Conservation (phyloP, 1,284 basidiomycete genomes). For the Fomitopsis betulina region DNA sequence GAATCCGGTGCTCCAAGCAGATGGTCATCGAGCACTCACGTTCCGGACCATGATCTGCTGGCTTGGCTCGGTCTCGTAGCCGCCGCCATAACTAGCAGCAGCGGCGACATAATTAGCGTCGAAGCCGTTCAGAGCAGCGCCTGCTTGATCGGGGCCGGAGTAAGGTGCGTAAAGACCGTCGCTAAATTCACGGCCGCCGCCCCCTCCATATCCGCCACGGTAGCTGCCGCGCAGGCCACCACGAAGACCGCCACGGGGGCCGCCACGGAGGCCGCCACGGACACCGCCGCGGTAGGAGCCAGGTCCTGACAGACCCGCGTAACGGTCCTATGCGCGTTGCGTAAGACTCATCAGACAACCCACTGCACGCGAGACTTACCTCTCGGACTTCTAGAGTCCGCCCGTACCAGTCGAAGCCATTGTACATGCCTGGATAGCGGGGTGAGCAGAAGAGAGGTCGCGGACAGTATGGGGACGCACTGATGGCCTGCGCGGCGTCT, state of each 20-base stretch:
- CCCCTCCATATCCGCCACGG: conserved; percentile 35
- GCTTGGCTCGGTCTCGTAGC: conserved; percentile 70
- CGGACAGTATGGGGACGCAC: conserved; percentile 41
- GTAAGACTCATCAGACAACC: not conserved
- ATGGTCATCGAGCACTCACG: conserved; percentile 48
- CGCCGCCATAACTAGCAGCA: conserved; percentile 27
- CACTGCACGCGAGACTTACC: conserved; percentile 37
- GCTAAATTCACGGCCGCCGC: conserved; percentile 36
- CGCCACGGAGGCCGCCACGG: conserved; percentile 51
- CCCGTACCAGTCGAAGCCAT: conserved; percentile 93
- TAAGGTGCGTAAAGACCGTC: conserved; percentile 81
- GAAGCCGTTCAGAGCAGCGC: conserved; percentile 43
- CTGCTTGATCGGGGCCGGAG: conserved; percentile 69
- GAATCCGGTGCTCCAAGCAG: not conserved
- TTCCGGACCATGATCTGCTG: conserved; percentile 98
- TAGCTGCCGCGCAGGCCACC: conserved; percentile 56
- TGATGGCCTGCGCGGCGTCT: conserved; percentile 88
- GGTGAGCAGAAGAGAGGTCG: not conserved
- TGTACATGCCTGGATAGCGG: conserved; percentile 72
- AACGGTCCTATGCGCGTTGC: conserved; percentile 67
- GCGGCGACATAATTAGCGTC: conserved; percentile 30
- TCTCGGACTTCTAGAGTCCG: conserved; percentile 90
- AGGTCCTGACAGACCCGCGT: conserved; percentile 72
- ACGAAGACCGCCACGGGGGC: conserved; percentile 47
- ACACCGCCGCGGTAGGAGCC: conserved; percentile 59